These are phyloP conservation scores for Penicillium olsonii DNA, from an alignment of 2,329 filamentous ascomycete species.

Conservation along the genomic window DNA sequence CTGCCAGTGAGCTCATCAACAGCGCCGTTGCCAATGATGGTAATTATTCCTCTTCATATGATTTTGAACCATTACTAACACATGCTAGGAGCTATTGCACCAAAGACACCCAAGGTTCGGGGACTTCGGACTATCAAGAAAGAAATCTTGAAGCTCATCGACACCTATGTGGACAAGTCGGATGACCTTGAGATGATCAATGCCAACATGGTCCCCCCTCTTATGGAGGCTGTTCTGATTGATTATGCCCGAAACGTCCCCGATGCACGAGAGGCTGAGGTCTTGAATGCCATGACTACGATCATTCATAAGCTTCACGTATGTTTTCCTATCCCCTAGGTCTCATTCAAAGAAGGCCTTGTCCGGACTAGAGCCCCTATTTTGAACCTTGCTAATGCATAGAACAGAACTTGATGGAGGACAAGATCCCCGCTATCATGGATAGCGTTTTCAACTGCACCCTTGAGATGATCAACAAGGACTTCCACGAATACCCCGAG, in stretches of 20 bases:
- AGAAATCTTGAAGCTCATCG: constrained; percentile 96
- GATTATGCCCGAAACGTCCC: constrained; percentile 98
- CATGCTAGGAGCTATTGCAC: constrained; percentile 75
- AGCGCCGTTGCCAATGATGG: constrained; percentile 85
- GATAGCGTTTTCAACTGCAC: constrained; percentile 99
- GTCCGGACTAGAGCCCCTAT: background rate
- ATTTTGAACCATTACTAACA: constrained; percentile 16
- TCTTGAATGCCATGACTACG: constrained; percentile 95
- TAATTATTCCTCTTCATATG: constrained; percentile 40
- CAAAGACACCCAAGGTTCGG: constrained; percentile 95
- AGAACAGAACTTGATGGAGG: constrained; percentile 84
- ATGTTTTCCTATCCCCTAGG: constrained; percentile 51
- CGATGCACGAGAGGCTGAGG: constrained; percentile 92
- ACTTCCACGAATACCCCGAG: constrained; percentile 98
- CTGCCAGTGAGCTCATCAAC: constrained; percentile 94
- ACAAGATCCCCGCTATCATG: constrained; percentile 96
- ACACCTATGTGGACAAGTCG: constrained; percentile 96
- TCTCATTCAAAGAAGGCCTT: background rate
- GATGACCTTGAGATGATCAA: constrained; percentile 94
- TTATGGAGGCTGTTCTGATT: constrained; percentile 88
- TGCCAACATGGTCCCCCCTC: constrained; percentile 89
- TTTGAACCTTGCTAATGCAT: background rate
- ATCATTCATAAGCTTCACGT: constrained; percentile 96
- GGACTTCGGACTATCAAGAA: constrained; percentile 98
- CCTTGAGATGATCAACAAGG: constrained; percentile 99